Evolutionary conservation across 257 asterid species (phyloP), one percentile per base, ranked within the genome.

Genomic region (Jacaranda mimosifolia): DNA sequence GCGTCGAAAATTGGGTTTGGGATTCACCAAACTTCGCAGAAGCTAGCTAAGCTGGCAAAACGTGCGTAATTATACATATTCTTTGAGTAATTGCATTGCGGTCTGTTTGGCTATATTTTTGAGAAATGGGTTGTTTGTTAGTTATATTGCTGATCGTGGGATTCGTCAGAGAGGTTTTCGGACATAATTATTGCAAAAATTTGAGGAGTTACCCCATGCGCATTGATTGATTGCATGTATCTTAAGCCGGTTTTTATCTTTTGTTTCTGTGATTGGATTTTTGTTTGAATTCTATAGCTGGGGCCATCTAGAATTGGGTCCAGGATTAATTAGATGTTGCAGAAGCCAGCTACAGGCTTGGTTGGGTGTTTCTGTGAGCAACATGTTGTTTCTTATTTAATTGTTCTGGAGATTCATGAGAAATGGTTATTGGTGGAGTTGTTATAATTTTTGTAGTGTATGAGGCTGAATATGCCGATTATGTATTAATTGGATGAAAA

Each of bases 1-100:
- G 99, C 97, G 60, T 92, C 99, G 71, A 96, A 86, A 77, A 88
- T 96, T 51, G 98, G 93, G 63, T 85, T 86, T 7, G 99, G 95
- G 65, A 96, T 96, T 58, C 98, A 93, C 67, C 97, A 92, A 72
- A 92, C 97, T 26, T 96, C 99, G 53, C 97, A 91, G 88, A 96
- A 96, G 82, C 92, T 96, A 60, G 83, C 97, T 32, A 92, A 88
- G 90, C 96, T 96, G 68, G 98, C 99, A 14, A 85, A 91, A 86
- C 84, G 99, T 95, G 79, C 78, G 94, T 83, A 5, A 52, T 73
- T 21, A 9, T 59, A 3, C 15, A 17, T 17, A 32, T 8, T 51
- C 4, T 70, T 49, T 73, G 36, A 6, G 11, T 12, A 8, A 10
- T 26, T 40, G 63, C n/a, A 13, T 60, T 57, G 73, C 35, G 43